Evolutionary conservation across 495 filamentous ascomycete species (phyloP), one percentile per base, ranked within the genome.

Genomic region (Hypoxylon crocopeplum): DNA sequence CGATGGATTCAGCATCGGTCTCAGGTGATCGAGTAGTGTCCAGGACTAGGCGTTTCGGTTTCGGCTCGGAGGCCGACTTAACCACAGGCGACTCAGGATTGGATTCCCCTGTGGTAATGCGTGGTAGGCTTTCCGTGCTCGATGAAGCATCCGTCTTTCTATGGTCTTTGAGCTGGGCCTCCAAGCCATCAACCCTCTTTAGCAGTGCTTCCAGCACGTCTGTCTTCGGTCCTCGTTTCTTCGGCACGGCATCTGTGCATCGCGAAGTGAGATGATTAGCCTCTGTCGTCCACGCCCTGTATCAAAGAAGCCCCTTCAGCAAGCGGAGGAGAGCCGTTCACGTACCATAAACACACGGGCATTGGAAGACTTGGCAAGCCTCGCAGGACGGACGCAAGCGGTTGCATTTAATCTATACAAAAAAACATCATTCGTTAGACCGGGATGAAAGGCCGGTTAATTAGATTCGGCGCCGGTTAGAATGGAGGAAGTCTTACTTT

Each of bases 151-250:
- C 64, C 3, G 68, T 46, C 53, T 82, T 84, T 36, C 82, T 83
- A 56, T 82, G 78, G 56, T 89, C 86, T 67, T 91, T 89, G 38
- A 95, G 75, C 41, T 85, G 83, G 59, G 87, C 90, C 64, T 95
- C 90, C 41, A 95, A 76, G 0, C 90, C 89, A 69, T 93, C 90
- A 7, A 95, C 90, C 20, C 91, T 79, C 68, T 92, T 95, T 50
- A 93, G 63, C 16, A 95, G 75, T 5, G 90, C 90, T 68, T 95
- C 91, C 17, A 95, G 77, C 2, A 93, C 90, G 67, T 95, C 91
- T 15, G 90, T 93, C 69, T 95, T 95, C 1, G 91, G 91, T 2
- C 91, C 91, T 54, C 91, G 77, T 68, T 95, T 95, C 77, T 93
- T 93, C 2, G 91, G 91, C 13, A 93, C 83, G 17, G 91, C 91